Percentiles rank a stretch among this genome's conserved stretches.
These are phyloP conservation scores for Rehmannia glutinosa DNA, from an alignment of 257 asterid genomes.

Conservation along the genomic window DNA sequence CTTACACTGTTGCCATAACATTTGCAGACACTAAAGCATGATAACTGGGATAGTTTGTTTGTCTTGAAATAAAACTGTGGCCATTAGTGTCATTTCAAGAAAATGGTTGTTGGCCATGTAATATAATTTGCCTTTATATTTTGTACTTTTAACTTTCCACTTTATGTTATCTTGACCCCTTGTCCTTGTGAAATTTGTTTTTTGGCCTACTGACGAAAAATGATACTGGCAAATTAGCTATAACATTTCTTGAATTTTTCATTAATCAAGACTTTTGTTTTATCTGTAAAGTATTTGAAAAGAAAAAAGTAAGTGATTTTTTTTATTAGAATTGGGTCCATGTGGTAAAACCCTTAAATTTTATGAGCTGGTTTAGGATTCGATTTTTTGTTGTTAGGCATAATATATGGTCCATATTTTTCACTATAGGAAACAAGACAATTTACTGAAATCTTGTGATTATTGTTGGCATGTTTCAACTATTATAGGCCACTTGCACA, in stretches of 20 bases:
- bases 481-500: too few relatives aligned
- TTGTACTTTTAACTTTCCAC: neutral
- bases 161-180: conserved; percentile 1
- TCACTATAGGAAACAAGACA: too few relatives aligned
- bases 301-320: neutral
- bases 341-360: too few relatives aligned
- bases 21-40: conserved; percentile 32
- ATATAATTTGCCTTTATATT: conserved; percentile 5
- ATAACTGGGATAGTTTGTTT: conserved; percentile 1
- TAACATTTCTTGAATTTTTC: too few relatives aligned
- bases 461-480: too few relatives aligned
- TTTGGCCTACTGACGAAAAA: conserved; percentile 12
- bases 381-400: too few relatives aligned
- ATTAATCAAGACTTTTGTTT: neutral
- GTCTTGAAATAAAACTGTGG: conserved; percentile 6
- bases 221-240: neutral
- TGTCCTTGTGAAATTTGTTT: neutral
- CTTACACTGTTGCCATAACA: conserved; percentile 21
- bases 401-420: too few relatives aligned
- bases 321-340: too few relatives aligned
- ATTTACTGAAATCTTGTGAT: too few relatives aligned
- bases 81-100: conserved; percentile 9
- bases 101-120: conserved; percentile 16
- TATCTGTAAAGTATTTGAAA: neutral
- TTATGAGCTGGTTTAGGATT: too few relatives aligned